Conservation (phyloP, 805 yeast genomes). For the Danielozyma ontarioensis region DNA sequence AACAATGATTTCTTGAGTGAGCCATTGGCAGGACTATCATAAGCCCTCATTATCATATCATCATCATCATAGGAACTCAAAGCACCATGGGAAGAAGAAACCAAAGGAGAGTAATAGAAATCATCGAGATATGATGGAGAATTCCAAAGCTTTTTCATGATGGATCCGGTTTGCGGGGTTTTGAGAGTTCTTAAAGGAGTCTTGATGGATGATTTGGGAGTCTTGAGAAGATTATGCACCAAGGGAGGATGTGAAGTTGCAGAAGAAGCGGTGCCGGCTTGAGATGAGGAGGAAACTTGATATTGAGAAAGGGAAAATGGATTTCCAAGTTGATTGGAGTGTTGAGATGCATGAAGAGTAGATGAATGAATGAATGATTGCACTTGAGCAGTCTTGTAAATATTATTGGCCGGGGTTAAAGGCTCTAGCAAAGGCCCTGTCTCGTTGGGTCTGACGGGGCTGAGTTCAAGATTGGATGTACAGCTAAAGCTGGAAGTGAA, state of each 20-base stretch:
- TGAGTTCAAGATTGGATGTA: constrained; percentile 57
- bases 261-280: constrained; percentile 5
- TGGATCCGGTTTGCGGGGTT: constrained; percentile 40
- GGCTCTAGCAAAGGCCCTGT: constrained; percentile 67
- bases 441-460: constrained; percentile 53
- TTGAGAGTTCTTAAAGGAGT: constrained; percentile 33
- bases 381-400: constrained; percentile 5
- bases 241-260: constrained; percentile 5
- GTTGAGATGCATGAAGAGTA: constrained; percentile 6
- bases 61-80: constrained; percentile 41
- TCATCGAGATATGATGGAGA: constrained; percentile 66
- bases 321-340: not conserved
- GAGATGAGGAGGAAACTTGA: constrained; percentile 4
- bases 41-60: constrained; percentile 39
- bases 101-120: constrained; percentile 48
- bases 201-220: constrained; percentile 30
- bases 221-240: constrained; percentile 16
- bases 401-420: constrained; percentile 44
- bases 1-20: constrained; percentile 4
- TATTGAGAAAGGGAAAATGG: constrained; percentile 1
- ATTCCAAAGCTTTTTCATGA: constrained; percentile 53
- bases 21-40: constrained; percentile 22
- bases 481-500: constrained; percentile 66
- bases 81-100: constrained; percentile 1
- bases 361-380: constrained; percentile 8